Percentiles rank a stretch among this genome's conserved stretches.
Conservation (phyloP, 176 grass and related monocot species). For the Carex myosuroides region DNA sequence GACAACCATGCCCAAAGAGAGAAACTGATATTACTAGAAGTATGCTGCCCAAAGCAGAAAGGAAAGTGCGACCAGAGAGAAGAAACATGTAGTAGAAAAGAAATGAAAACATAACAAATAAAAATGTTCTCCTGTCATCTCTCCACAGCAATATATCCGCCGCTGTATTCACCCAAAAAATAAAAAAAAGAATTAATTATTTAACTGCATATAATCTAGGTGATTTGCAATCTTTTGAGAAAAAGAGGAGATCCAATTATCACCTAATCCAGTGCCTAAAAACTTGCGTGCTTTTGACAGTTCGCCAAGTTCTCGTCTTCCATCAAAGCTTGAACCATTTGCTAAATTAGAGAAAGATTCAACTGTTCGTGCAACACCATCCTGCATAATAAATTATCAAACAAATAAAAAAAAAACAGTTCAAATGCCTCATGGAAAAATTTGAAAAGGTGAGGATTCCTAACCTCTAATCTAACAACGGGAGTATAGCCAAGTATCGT, state of each 20-base stretch:
- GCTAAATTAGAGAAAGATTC: slow-evolving; percentile 54
- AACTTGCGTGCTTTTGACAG: slow-evolving; percentile 62
- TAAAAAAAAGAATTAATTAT: neutral
- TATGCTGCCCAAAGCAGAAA: slow-evolving; percentile 65
- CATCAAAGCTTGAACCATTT: slow-evolving; percentile 33
- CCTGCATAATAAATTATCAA: slow-evolving; percentile 37
- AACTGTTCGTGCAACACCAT: slow-evolving; percentile 50
- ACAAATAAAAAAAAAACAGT: neutral
- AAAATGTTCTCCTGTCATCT: slow-evolving; percentile 95
- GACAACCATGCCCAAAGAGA: slow-evolving; percentile 76
- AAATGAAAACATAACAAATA: slow-evolving; percentile 56
- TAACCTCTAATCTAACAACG: slow-evolving; percentile 70
- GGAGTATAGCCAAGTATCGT: slow-evolving; percentile 64
- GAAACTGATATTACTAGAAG: slow-evolving; percentile 57
- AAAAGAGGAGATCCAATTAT: slow-evolving; percentile 16
- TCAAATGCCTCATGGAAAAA: slow-evolving; percentile 9
- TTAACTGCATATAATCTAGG: slow-evolving; percentile 1
- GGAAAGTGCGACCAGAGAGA: slow-evolving; percentile 82
- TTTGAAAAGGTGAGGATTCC: slow-evolving; percentile 25
- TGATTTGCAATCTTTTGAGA: slow-evolving; percentile 10
- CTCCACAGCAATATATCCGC: slow-evolving; percentile 94
- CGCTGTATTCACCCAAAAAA: slow-evolving; percentile 46
- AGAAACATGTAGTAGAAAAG: slow-evolving; percentile 95
- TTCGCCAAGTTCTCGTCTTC: slow-evolving; percentile 29
- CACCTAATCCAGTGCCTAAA: slow-evolving; percentile 80